phyloP scores from a whole-genome alignment of 768 basidiomycete genomes.

The Mycena leptocephala region DNA sequence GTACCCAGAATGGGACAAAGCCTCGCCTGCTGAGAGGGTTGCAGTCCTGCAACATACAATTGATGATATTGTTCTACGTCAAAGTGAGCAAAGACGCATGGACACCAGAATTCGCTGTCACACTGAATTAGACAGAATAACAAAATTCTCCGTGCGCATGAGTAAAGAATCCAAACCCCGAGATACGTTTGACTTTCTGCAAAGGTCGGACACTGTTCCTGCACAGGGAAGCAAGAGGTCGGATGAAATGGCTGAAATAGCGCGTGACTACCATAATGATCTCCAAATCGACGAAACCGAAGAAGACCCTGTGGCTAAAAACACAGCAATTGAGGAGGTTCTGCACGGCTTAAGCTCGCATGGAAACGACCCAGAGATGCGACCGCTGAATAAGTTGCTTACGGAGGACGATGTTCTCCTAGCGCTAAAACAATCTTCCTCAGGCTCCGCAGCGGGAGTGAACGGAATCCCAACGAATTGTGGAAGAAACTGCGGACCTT shows the following conservation, averaged over 20 bases:
- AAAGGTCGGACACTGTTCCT: not conserved
- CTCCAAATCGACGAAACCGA: not conserved
- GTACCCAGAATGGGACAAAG: not conserved
- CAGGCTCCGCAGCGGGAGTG: no score
- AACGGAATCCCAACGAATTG: no score
- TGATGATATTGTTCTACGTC: not conserved
- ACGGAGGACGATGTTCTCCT: no score
- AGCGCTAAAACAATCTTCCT: no score
- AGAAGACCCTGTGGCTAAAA: not conserved
- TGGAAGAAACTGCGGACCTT: no score
- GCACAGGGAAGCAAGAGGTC: not conserved
- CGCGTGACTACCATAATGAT: constrained; percentile 18
- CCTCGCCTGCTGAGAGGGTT: not conserved
- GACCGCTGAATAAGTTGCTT: not conserved
- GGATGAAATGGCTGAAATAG: constrained; percentile 20
- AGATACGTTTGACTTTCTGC: not conserved
- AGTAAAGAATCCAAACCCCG: not conserved
- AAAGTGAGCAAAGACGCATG: not conserved
- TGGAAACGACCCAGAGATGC: not conserved
- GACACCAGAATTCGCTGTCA: not conserved
- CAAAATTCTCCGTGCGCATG: constrained; percentile 8
- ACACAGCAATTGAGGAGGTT: not conserved
- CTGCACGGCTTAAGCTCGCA: not conserved
- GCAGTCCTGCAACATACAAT: not conserved
- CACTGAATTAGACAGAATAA: constrained; percentile 1